Percentiles rank a stretch among this genome's conserved stretches.
Evolutionary conservation across 257 asterid genomes (phyloP).

Genomic region (Cruciata laevipes): DNA sequence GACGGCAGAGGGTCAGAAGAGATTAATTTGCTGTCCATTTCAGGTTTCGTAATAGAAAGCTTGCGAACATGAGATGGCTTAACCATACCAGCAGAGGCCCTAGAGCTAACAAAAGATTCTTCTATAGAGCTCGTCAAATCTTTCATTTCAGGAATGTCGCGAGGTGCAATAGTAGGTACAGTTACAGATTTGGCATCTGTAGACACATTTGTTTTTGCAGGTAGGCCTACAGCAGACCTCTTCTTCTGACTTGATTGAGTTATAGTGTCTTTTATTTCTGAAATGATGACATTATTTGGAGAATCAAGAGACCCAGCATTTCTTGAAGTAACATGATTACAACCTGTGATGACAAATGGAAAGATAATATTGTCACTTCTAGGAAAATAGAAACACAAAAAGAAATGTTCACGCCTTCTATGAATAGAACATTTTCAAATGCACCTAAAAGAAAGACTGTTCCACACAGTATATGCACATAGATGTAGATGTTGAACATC

Average conservation of each 20-base stretch:
- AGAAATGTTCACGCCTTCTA: background rate
- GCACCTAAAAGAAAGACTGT: background rate
- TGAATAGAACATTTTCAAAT: background rate
- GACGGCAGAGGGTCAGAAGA: slow-evolving; percentile 39
- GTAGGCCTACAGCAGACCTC: slow-evolving; percentile 34
- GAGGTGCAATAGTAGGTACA: slow-evolving; percentile 65
- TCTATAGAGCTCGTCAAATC: slow-evolving; percentile 48
- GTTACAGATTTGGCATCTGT: slow-evolving; percentile 44
- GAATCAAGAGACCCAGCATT: slow-evolving; percentile 37
- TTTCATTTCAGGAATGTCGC: slow-evolving; percentile 52
- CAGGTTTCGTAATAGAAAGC: slow-evolving; percentile 50
- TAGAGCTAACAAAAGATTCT: slow-evolving; percentile 44
- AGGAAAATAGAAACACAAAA: slow-evolving; percentile 8
- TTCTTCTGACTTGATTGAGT: slow-evolving; percentile 50
- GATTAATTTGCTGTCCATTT: slow-evolving; percentile 47
- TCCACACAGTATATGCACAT: background rate
- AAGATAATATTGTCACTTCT: slow-evolving; percentile 13
- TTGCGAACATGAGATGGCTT: slow-evolving; percentile 48
- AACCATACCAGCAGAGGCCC: slow-evolving; percentile 31
- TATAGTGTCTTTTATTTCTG: slow-evolving; percentile 50
- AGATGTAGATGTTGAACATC: background rate
- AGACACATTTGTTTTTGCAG: slow-evolving; percentile 38
- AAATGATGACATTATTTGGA: slow-evolving; percentile 37
- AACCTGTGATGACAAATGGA: slow-evolving; percentile 61
- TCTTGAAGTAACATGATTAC: slow-evolving; percentile 42